These are phyloP conservation scores for Fusarium sublunatum DNA, from an alignment of 2,329 filamentous ascomycete species.

Conservation along the genomic window DNA sequence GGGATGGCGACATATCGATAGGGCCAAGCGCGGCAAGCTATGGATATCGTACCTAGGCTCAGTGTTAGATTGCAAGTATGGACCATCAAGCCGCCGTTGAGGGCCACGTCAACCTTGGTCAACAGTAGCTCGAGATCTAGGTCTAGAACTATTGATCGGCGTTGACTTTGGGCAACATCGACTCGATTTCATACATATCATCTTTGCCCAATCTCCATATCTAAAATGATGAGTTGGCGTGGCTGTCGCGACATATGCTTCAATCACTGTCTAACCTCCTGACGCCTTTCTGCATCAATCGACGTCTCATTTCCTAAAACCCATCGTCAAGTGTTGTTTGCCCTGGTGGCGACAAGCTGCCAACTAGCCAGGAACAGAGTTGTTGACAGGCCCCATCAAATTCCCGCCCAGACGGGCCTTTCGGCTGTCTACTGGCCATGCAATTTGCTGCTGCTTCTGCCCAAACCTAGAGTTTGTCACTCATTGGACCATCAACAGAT, in stretches of 20 bases:
- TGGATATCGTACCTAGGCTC: constrained; percentile 4
- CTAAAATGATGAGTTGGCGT: too few species aligned
- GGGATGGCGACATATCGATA: constrained; percentile 39
- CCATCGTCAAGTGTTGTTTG: background rate
- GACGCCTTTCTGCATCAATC: background rate
- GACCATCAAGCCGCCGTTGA: constrained; percentile 10
- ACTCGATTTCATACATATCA: constrained; percentile 18
- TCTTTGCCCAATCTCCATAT: background rate
- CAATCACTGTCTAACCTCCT: background rate
- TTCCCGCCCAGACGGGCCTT: background rate
- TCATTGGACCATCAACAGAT: constrained; percentile 19
- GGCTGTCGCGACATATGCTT: background rate
- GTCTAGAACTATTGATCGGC: constrained; percentile 42
- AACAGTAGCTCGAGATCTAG: constrained; percentile 7
- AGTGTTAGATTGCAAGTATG: background rate
- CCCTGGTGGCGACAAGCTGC: constrained; percentile 29
- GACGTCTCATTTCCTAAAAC: background rate
- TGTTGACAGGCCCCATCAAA: background rate
- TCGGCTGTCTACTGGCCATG: constrained; percentile 20
- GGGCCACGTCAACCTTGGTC: constrained; percentile 21
- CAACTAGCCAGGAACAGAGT: constrained; percentile 26
- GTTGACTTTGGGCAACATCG: constrained; percentile 8
- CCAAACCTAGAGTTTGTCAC: background rate
- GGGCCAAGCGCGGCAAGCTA: constrained; percentile 37
- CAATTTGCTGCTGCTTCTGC: constrained; percentile 2